Percentiles rank a stretch among this genome's conserved stretches.
Evolutionary conservation across 169 alveolate genomes (phyloP).

Genomic region (Cryptosporidium tyzzeri): DNA sequence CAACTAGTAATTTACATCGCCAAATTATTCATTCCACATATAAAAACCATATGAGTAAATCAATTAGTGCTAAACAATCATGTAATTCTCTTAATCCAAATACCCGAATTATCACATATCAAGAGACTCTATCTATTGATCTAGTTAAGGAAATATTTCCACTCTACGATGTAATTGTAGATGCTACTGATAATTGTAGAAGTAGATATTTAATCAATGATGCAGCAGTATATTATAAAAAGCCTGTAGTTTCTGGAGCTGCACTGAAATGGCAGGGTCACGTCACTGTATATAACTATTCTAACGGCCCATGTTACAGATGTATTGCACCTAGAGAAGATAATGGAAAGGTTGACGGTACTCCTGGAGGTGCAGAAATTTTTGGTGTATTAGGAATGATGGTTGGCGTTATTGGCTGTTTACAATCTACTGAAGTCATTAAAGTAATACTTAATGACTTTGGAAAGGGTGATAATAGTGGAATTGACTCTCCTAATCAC

Average conservation of each 20-base stretch:
- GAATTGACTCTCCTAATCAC: background rate
- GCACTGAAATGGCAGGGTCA: conserved; percentile 91
- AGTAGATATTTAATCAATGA: conserved; percentile 91
- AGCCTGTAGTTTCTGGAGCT: conserved; percentile 90
- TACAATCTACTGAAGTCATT: conserved; percentile 87
- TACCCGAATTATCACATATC: conserved; percentile 81
- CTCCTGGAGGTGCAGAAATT: conserved; percentile 81
- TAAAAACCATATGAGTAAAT: conserved; percentile 85
- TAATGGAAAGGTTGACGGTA: conserved; percentile 79
- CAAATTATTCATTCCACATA: conserved; percentile 85
- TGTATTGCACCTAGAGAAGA: conserved; percentile 87
- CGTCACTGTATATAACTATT: conserved; percentile 86
- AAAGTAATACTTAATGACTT: conserved; percentile 80
- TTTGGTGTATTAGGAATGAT: conserved; percentile 91
- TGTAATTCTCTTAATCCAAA: conserved; percentile 84
- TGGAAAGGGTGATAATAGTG: conserved; percentile 34
- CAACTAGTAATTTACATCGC: conserved; percentile 87
- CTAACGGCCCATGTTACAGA: conserved; percentile 89
- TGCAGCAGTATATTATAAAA: conserved; percentile 84
- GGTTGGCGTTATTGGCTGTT: conserved; percentile 89
- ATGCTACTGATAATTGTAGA: conserved; percentile 89
- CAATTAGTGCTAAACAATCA: conserved; percentile 83
- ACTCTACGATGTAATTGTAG: conserved; percentile 89
- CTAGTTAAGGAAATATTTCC: conserved; percentile 83
- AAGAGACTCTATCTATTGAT: conserved; percentile 81